Conservation (phyloP, 1,139 yeast genomes). For the Suhomyces wounanorum region DNA sequence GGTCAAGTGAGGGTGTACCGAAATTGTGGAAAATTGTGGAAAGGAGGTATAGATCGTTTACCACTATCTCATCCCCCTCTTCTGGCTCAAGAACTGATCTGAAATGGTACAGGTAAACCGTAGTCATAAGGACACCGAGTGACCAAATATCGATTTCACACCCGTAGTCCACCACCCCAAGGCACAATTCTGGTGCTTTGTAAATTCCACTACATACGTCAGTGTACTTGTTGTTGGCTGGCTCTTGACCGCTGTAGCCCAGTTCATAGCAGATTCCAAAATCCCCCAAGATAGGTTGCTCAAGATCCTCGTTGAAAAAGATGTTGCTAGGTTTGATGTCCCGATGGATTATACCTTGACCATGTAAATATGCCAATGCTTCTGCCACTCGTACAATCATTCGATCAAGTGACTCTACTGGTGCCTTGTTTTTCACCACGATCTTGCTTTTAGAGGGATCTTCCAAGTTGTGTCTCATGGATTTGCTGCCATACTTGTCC, state of each 20-base stretch:
- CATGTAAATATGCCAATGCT: conserved; percentile 57
- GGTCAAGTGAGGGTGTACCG: conserved; percentile 61
- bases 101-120: conserved; percentile 53
- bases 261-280: conserved; percentile 70
- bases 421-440: conserved; percentile 15
- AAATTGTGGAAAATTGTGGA: conserved; percentile 60
- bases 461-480: conserved; percentile 25
- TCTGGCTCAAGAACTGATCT: conserved; percentile 36
- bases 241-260: conserved; percentile 44
- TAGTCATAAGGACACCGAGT: conserved; percentile 66
- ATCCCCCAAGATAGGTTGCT: conserved; percentile 61
- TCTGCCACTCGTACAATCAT: conserved; percentile 36
- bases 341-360: conserved; percentile 73
- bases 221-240: conserved; percentile 48
- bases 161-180: conserved; percentile 66
- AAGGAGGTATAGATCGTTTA: conserved; percentile 67
- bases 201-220: conserved; percentile 79
- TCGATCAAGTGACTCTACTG: conserved; percentile 4
- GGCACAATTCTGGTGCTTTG: conserved; percentile 82
- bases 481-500: conserved; percentile 17
- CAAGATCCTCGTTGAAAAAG: conserved; percentile 42
- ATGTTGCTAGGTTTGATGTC: conserved; percentile 86
- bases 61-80: conserved; percentile 34
- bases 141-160: conserved; percentile 80
- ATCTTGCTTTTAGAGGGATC: conserved; percentile 18